These are phyloP conservation scores for Marasmius sp. DNA, from an alignment of 1,284 basidiomycete genomes.

Conservation along the genomic window DNA sequence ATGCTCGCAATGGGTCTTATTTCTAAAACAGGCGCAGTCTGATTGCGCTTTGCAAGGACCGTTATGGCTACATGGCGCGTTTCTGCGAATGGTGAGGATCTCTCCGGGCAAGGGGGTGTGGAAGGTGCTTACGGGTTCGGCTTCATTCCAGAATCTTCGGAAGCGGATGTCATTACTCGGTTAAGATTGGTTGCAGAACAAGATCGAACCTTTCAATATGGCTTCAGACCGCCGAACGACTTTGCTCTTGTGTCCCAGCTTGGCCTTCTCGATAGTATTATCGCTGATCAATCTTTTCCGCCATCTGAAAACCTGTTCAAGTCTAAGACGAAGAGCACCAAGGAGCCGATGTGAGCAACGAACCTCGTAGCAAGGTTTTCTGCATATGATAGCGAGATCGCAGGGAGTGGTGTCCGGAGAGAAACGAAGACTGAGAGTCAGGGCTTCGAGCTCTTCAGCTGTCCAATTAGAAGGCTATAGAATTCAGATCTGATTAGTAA, in stretches of 20 bases:
- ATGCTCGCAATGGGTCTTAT: conserved; percentile 36
- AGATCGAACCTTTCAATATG: background rate
- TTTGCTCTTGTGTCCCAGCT: background rate
- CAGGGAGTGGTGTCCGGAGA: conserved; percentile 41
- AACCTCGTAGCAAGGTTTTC: conserved; percentile 46
- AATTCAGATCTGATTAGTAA: background rate
- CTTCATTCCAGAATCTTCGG: no score
- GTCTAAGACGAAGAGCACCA: background rate
- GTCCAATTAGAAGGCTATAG: conserved; percentile 9
- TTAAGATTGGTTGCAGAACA: background rate
- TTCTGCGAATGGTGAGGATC: conserved; percentile 21
- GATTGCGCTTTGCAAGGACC: conserved; percentile 35
- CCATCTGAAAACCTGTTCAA: conserved; percentile 21
- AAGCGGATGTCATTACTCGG: no score
- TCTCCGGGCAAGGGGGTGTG: background rate
- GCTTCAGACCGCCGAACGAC: background rate
- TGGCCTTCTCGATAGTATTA: background rate
- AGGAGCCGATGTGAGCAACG: background rate
- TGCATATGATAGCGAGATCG: conserved; percentile 41
- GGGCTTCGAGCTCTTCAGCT: conserved; percentile 21
- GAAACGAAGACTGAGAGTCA: conserved; percentile 30
- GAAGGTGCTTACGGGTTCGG: no score
- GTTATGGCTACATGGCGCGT: conserved; percentile 36
- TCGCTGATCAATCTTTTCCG: conserved; percentile 20
- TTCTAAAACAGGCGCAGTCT: conserved; percentile 34